A percentile compares a stretch with the other conserved stretches of the same genome.
Conservation (phyloP, 495 filamentous ascomycete species). For the Talaromyces stipitatus region DNA sequence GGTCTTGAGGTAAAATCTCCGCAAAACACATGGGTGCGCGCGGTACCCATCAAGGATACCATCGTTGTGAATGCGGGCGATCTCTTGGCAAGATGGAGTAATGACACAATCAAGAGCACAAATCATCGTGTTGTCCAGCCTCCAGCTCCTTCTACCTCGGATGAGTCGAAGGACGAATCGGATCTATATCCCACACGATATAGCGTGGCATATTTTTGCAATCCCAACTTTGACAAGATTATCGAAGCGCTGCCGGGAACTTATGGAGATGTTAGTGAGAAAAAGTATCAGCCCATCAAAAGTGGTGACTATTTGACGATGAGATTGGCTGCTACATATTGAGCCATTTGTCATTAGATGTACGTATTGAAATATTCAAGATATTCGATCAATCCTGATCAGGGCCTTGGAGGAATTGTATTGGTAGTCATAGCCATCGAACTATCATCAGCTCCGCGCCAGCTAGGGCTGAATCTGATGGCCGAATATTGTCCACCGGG, state of each 20-base stretch:
- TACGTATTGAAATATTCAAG: neutral
- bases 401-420: no score
- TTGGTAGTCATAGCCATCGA: no score
- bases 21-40: slow-evolving; percentile 71
- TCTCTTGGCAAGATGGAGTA: slow-evolving; percentile 81
- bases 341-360: slow-evolving; percentile 3
- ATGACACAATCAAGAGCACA: slow-evolving; percentile 82
- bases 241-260: slow-evolving; percentile 90
- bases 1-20: slow-evolving; percentile 80
- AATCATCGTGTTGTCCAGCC: slow-evolving; percentile 88
- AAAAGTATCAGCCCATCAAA: slow-evolving; percentile 73
- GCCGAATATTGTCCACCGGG: neutral
- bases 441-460: no score
- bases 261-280: slow-evolving; percentile 56
- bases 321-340: slow-evolving; percentile 68
- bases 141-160: slow-evolving; percentile 32
- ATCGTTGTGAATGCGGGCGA: slow-evolving; percentile 87
- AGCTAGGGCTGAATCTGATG: neutral
- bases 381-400: neutral
- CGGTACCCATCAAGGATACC: slow-evolving; percentile 71
- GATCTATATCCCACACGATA: slow-evolving; percentile 38
- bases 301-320: slow-evolving; percentile 78
- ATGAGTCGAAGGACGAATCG: slow-evolving; percentile 11
- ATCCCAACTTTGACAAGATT: slow-evolving; percentile 68
- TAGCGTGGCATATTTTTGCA: slow-evolving; percentile 75